Percentiles rank a stretch among this genome's conserved stretches.
phyloP scores from a whole-genome alignment of 2,329 filamentous ascomycete species.

The Berkeleyomyces rouxiae region DNA sequence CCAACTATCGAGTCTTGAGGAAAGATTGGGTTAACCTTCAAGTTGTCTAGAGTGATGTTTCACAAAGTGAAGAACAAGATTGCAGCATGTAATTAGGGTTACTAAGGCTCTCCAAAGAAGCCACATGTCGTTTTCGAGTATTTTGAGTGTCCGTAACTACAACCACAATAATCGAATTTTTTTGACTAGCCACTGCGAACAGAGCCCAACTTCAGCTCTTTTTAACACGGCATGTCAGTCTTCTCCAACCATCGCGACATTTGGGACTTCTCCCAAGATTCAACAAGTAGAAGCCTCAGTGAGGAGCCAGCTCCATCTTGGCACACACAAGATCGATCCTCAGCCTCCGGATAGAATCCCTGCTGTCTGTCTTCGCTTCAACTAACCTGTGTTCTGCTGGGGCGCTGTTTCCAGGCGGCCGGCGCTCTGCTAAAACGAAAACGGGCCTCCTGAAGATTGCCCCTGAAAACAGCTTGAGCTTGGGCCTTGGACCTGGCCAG shows the following conservation, averaged over 20 bases:
- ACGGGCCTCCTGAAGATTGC: not conserved
- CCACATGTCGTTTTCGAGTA: not conserved
- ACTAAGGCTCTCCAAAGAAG: not conserved
- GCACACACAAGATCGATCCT: not conserved
- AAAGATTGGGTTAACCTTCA: too few species aligned
- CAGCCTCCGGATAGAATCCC: not conserved
- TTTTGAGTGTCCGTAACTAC: not conserved
- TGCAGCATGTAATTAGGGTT: not conserved
- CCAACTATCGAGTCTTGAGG: too few species aligned
- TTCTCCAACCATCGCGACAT: too few species aligned
- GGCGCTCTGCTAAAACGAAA: not conserved
- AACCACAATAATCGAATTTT: not conserved
- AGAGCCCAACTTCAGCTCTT: too few species aligned
- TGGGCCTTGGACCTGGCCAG: not conserved
- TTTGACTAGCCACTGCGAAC: not conserved
- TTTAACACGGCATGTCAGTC: too few species aligned
- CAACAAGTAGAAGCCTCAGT: too few species aligned
- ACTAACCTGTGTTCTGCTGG: not conserved
- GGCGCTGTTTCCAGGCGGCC: not conserved
- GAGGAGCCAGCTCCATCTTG: too few species aligned
- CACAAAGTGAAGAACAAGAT: not conserved
- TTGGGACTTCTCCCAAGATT: too few species aligned
- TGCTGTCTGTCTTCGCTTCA: not conserved
- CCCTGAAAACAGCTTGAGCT: conserved; percentile 1
- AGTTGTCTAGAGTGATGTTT: not conserved